Conservation (phyloP, 2,329 filamentous ascomycete genomes). For the Talaromyces sp. region DNA sequence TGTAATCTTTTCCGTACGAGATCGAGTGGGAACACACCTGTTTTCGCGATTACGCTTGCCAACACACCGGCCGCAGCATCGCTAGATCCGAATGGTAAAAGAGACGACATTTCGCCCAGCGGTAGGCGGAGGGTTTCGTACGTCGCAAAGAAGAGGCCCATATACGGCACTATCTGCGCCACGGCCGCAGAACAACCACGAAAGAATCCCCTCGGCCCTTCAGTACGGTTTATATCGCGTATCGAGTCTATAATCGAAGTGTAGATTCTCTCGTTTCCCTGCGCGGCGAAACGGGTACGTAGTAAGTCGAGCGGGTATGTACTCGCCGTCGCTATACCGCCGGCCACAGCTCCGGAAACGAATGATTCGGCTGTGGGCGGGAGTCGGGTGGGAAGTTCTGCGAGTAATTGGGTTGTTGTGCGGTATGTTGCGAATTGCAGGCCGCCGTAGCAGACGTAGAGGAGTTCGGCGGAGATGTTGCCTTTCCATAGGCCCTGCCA, state of each 20-base stretch:
- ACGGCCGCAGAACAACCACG: conserved; percentile 79
- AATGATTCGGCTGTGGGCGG: conserved; percentile 75
- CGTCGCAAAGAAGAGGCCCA: conserved; percentile 91
- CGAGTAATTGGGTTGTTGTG: conserved; percentile 66
- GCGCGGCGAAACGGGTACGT: conserved; percentile 93
- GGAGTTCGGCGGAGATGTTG: conserved; percentile 89
- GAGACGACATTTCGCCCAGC: conserved; percentile 39
- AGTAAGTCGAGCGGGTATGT: conserved; percentile 95
- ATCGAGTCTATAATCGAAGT: conserved; percentile 67
- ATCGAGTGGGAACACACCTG: conserved; percentile 87
- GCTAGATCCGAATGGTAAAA: conserved; percentile 69
- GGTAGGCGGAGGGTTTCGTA: conserved; percentile 75
- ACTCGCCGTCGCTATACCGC: conserved; percentile 73
- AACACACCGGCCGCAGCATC: conserved; percentile 80
- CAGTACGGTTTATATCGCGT: conserved; percentile 68
- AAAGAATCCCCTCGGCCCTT: conserved; percentile 81
- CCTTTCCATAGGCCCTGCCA: conserved; percentile 82
- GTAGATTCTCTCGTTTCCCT: conserved; percentile 81
- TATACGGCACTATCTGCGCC: conserved; percentile 88
- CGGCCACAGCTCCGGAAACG: conserved; percentile 76
- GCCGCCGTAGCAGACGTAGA: conserved; percentile 89
- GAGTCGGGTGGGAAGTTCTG: conserved; percentile 53
- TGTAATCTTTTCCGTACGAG: conserved; percentile 90
- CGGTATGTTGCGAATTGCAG: conserved; percentile 90
- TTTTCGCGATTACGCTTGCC: conserved; percentile 81